Percentiles rank a stretch among this genome's conserved stretches.
Conservation (phyloP, 2,329 filamentous ascomycete genomes). For the Ophiostoma ulmi region DNA sequence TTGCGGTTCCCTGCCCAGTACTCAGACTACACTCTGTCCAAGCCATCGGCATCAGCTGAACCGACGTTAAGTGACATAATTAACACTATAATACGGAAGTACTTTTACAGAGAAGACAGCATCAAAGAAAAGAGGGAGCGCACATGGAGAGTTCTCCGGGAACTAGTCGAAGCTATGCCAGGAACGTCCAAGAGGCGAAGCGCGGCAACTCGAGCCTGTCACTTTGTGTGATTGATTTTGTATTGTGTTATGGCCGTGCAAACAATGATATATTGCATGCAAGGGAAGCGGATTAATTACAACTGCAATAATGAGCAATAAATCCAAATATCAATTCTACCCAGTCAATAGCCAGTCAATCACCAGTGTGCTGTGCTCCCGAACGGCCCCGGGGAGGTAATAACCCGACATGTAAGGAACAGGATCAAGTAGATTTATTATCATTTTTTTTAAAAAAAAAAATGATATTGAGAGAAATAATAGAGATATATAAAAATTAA, state of each 20-base stretch:
- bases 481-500: neutral
- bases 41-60: neutral
- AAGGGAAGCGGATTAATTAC: neutral
- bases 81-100: neutral
- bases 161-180: neutral
- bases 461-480: neutral
- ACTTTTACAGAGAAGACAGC: neutral
- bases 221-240: neutral
- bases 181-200: neutral
- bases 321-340: neutral
- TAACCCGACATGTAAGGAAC: neutral
- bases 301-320: neutral
- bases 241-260: neutral
- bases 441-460: neutral
- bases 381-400: neutral
- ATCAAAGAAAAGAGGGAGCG: neutral
- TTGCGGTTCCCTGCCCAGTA: neutral
- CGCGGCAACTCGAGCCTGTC: neutral
- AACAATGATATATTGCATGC: neutral
- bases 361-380: neutral
- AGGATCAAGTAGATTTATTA: neutral
- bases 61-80: neutral
- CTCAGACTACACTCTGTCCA: neutral
- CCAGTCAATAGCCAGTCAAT: neutral
- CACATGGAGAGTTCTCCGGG: neutral